Conservation (phyloP, 768 basidiomycete genomes). For the Collybiopsis confluens region DNA sequence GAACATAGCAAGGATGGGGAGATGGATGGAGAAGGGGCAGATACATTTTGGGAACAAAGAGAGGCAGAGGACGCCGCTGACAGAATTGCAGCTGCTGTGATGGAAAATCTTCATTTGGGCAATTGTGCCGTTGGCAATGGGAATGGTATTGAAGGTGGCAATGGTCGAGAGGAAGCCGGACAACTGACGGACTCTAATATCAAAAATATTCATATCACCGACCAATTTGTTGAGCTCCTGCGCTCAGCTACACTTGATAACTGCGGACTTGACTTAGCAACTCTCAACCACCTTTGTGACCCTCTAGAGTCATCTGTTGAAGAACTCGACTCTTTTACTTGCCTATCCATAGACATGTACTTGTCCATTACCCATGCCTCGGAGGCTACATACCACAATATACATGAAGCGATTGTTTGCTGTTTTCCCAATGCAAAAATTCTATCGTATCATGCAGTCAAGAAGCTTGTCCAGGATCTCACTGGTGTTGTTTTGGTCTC, state of each 20-base stretch:
- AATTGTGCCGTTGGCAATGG: not conserved
- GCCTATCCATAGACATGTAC: not conserved
- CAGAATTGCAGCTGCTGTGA: not conserved
- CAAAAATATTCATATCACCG: not conserved
- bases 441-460: slow-evolving; percentile 10
- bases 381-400: not conserved
- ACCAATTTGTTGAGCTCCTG: not conserved
- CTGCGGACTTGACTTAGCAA: not conserved
- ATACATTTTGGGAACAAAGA: not conserved
- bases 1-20: no score
- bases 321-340: not conserved
- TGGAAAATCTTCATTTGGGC: not conserved
- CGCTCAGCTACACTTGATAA: not conserved
- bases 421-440: slow-evolving; percentile 4
- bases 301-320: not conserved
- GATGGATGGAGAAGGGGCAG: not conserved
- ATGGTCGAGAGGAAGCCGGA: not conserved
- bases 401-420: not conserved
- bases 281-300: not conserved
- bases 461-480: not conserved
- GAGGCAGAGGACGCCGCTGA: not conserved
- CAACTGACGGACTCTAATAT: not conserved
- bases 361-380: slow-evolving; percentile 1
- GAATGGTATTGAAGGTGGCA: not conserved
- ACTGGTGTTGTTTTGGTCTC: no score